phyloP scores from a whole-genome alignment of 2,329 filamentous ascomycete species.

The Paradendryphiella salina region DNA sequence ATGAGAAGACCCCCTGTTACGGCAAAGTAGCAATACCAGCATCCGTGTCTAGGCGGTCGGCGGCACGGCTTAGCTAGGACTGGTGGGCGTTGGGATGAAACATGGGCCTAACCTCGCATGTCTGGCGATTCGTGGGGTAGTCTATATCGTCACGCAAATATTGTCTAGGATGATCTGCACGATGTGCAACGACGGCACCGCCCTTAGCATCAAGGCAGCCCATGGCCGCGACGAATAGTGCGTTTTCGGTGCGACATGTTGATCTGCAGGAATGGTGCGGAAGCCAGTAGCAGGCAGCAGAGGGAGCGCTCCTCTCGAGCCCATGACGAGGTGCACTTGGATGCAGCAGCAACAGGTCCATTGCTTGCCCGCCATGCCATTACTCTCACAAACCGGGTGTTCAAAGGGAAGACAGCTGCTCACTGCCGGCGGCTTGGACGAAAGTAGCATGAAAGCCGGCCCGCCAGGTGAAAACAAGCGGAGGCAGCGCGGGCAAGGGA shows the following conservation, averaged over 20 bases:
- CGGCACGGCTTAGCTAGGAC: slow-evolving; percentile 38
- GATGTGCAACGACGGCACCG: slow-evolving; percentile 31
- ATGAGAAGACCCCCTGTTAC: slow-evolving; percentile 38
- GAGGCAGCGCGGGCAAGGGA: slow-evolving; percentile 8
- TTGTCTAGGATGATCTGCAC: slow-evolving; percentile 34
- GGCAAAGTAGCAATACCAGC: slow-evolving; percentile 38
- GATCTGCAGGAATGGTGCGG: slow-evolving; percentile 22
- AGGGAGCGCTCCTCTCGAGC: no score
- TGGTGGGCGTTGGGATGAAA: slow-evolving; percentile 44
- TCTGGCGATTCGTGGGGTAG: slow-evolving; percentile 48
- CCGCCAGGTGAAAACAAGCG: slow-evolving; percentile 4
- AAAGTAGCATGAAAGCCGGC: slow-evolving; percentile 14
- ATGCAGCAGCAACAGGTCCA: no score
- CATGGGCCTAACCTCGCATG: slow-evolving; percentile 44
- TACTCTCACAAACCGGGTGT: slow-evolving; percentile 5
- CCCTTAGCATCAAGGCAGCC: slow-evolving; percentile 9
- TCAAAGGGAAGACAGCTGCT: slow-evolving; percentile 12
- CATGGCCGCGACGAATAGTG: slow-evolving; percentile 9
- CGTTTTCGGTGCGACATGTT: slow-evolving; percentile 14
- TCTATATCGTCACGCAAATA: slow-evolving; percentile 29
- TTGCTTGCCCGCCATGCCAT: no score
- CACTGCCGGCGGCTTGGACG: slow-evolving; percentile 3
- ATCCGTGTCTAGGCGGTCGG: slow-evolving; percentile 44
- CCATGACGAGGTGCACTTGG: no score
- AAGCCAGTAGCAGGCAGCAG: slow-evolving; percentile 4